Conservation (phyloP, 179 eudicot species). For the Monotropa hypopitys region DNA sequence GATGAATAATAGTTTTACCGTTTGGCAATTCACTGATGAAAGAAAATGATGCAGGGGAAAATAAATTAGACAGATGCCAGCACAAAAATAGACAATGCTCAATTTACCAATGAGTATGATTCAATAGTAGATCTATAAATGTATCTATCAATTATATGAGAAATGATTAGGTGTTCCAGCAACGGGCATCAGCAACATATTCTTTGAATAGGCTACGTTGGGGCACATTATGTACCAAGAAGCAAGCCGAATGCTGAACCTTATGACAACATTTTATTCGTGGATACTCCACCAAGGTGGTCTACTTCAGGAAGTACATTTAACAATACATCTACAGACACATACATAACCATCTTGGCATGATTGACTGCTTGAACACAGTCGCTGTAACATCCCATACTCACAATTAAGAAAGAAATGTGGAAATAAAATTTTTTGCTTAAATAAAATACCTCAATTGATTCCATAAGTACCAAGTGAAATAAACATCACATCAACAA, state of each 20-base stretch:
- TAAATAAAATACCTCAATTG: no score
- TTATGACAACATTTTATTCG: no score
- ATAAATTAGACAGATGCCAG: background rate
- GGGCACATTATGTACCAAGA: background rate
- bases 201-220: background rate
- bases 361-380: background rate
- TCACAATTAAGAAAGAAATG: no score
- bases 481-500: no score
- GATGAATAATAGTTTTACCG: background rate
- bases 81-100: background rate
- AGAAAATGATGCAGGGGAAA: background rate
- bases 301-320: background rate
- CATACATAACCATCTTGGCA: constrained; percentile 1
- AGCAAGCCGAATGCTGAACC: no score
- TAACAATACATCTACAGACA: background rate
- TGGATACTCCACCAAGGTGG: no score
- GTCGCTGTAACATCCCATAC: no score
- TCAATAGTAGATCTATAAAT: background rate
- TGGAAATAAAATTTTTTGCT: no score
- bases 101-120: background rate
- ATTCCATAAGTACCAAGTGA: no score
- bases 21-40: background rate
- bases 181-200: background rate
- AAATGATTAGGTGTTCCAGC: background rate
- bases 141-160: background rate